Percentiles rank a stretch among this genome's conserved stretches.
These are phyloP conservation scores for Alternaria dauci DNA, from an alignment of 2,329 filamentous ascomycete species.

Conservation along the genomic window DNA sequence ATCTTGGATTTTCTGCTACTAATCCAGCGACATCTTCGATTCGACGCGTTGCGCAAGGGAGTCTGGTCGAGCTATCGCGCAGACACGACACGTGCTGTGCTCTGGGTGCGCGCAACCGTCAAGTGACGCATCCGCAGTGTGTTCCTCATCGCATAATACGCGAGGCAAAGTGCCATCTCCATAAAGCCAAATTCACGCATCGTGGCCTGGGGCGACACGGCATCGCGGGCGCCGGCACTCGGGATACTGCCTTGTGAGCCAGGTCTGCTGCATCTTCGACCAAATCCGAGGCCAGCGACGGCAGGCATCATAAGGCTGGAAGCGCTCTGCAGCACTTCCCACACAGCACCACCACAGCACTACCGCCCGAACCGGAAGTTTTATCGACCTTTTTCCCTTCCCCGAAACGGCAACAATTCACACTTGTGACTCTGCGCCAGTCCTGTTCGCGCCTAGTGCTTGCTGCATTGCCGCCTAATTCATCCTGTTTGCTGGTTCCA, in stretches of 20 bases:
- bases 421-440: slow-evolving; percentile 42
- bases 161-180: slow-evolving; percentile 43
- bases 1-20: slow-evolving; percentile 43
- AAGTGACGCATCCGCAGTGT: slow-evolving; percentile 49
- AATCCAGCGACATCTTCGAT: slow-evolving; percentile 42
- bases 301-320: slow-evolving; percentile 6
- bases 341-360: slow-evolving; percentile 36
- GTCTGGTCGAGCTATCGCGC: slow-evolving; percentile 33
- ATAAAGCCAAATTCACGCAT: slow-evolving; percentile 40
- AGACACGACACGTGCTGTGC: slow-evolving; percentile 38
- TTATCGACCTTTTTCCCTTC: slow-evolving; percentile 44
- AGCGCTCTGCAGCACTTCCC: slow-evolving; percentile 28
- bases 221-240: slow-evolving; percentile 38
- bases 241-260: slow-evolving; percentile 34
- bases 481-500: slow-evolving; percentile 32
- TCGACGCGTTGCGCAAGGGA: slow-evolving; percentile 34
- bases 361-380: slow-evolving; percentile 42
- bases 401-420: slow-evolving; percentile 37
- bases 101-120: slow-evolving; percentile 48
- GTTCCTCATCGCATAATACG: slow-evolving; percentile 44
- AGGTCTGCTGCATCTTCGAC: slow-evolving; percentile 24
- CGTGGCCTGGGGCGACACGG: slow-evolving; percentile 41
- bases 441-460: slow-evolving; percentile 47
- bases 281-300: slow-evolving; percentile 23
- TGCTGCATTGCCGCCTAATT: slow-evolving; percentile 40